Evolutionary conservation across 306 rosid species (phyloP), one percentile per base, ranked within the genome.

Genomic region (Vicia villosa): DNA sequence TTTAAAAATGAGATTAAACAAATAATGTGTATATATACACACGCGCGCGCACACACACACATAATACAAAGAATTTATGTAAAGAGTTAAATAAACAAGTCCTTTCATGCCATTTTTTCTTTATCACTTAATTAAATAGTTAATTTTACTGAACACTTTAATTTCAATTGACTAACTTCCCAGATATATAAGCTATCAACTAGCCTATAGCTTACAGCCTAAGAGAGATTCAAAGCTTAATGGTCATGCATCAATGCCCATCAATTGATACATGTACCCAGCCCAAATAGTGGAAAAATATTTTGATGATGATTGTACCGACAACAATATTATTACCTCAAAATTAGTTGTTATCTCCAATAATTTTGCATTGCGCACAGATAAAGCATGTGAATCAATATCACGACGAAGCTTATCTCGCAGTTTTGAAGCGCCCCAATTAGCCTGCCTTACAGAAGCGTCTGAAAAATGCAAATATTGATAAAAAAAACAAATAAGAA

Each of bases 351-450:
- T 73, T 46, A 93, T 60, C 69, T 74, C 89, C 2, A 81, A 81
- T 55, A 90, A 71, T 74, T 86, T 84, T 41, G 82, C 87, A 79
- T 56, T 45, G 12, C 83, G 38, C 80, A 93, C 82, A 36, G 87
- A 83, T 20, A 74, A 76, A 59, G 79, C 80, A 82, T 93, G 96
- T 17, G 71, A 77, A 72, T 86, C 86, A 52, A 93, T 70, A 81
- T 93, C 94, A 63, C 88, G 96, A 28, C 3, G 56, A 81, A 93
- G 90, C 70, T 93, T 88, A 46, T 88, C 97, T 51, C 81, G 66
- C 36, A 80, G 69, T 81, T 77, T 90, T 5, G 83, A 85, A 50
- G 91, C 77, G 77, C 87, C 81, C 98, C 98, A 93, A 59, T 77
- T 76, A 58, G 87, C 89, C 69, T 79, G 88, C 68, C 73, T 66